phyloP scores from a whole-genome alignment of 73 alveolate species.

The Stentor coeruleus region DNA sequence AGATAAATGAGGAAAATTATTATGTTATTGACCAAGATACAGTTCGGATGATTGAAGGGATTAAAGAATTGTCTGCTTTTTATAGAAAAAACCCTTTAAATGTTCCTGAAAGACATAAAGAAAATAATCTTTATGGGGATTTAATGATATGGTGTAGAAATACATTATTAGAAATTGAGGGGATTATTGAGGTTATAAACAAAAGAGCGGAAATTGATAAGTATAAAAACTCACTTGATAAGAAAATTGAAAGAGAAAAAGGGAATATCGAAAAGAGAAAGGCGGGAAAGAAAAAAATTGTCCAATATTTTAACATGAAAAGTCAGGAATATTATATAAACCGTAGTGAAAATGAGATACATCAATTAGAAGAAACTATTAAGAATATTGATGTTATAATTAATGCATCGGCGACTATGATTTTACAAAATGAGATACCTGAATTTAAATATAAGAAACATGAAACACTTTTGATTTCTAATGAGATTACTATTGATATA shows the following conservation, averaged over 20 bases:
- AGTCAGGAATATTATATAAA: neutral
- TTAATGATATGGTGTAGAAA: neutral
- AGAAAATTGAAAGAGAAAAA: neutral
- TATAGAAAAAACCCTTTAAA: neutral
- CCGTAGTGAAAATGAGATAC: neutral
- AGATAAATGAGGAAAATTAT: neutral
- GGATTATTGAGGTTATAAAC: neutral
- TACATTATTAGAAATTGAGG: neutral
- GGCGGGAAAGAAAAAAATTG: neutral
- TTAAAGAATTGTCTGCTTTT: neutral
- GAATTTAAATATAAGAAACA: neutral
- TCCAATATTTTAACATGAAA: neutral
- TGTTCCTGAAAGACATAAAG: neutral
- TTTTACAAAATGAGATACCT: conserved; percentile 5
- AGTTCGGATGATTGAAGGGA: neutral
- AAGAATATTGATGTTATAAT: neutral
- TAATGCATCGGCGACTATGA: neutral
- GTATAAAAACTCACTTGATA: neutral
- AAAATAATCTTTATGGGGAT: neutral
- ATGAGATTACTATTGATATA: neutral
- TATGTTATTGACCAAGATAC: neutral
- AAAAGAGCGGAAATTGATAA: neutral
- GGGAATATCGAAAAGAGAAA: neutral
- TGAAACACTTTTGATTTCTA: neutral
- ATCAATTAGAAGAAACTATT: neutral